Percentiles rank a stretch among this genome's conserved stretches.
phyloP scores from a whole-genome alignment of 768 basidiomycete species.

The Podaxis sp. region DNA sequence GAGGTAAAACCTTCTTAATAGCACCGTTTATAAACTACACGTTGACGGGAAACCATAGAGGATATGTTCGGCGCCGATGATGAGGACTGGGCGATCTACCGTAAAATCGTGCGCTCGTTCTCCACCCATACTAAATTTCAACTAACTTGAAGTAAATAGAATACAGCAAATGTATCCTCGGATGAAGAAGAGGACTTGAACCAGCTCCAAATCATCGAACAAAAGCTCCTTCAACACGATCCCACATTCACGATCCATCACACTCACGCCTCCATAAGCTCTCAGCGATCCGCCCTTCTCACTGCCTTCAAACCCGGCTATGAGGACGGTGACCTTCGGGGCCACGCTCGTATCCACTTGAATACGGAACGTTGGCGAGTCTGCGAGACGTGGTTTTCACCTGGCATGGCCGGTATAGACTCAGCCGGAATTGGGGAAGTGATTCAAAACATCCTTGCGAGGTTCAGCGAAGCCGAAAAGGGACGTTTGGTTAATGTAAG shows the following conservation, averaged over 20 bases:
- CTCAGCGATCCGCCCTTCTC: slow-evolving; percentile 81
- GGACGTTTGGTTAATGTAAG: slow-evolving; percentile 71
- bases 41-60: slow-evolving; percentile 36
- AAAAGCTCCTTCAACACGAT: slow-evolving; percentile 78
- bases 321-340: slow-evolving; percentile 63
- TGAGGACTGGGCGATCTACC: slow-evolving; percentile 96
- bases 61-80: slow-evolving; percentile 94
- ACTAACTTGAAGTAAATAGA: slow-evolving; percentile 36
- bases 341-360: slow-evolving; percentile 77
- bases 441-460: slow-evolving; percentile 74
- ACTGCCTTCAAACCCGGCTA: slow-evolving; percentile 82
- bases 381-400: slow-evolving; percentile 91
- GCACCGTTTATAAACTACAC: too few relatives aligned
- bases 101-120: slow-evolving; percentile 73
- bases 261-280: slow-evolving; percentile 76
- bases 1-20: slow-evolving; percentile 18
- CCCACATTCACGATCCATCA: slow-evolving; percentile 79
- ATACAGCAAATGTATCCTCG: slow-evolving; percentile 68
- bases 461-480: slow-evolving; percentile 69
- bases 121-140: not conserved
- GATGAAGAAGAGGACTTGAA: slow-evolving; percentile 88
- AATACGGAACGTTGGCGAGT: slow-evolving; percentile 90
- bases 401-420: slow-evolving; percentile 92
- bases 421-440: slow-evolving; percentile 95
- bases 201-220: slow-evolving; percentile 72